phyloP scores from a whole-genome alignment of 805 yeast genomes.

The Yarrowia divulgata region DNA sequence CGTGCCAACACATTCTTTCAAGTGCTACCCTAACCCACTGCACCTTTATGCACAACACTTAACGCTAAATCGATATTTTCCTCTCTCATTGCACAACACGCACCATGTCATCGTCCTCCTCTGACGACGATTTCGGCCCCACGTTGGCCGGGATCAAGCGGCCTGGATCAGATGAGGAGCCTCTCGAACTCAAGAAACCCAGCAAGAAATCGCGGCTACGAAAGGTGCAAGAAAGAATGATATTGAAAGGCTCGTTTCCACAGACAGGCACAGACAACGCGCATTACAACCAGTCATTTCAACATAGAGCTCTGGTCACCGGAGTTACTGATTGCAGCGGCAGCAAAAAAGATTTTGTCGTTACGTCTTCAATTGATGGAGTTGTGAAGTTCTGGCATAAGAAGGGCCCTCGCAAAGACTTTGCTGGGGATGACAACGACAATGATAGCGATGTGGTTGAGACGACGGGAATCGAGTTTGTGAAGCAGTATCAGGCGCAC shows the following conservation, averaged over 20 bases:
- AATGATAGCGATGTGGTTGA: slow-evolving; percentile 32
- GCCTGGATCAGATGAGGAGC: slow-evolving; percentile 23
- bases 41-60: slow-evolving; percentile 20
- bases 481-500: slow-evolving; percentile 49
- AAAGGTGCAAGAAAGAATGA: slow-evolving; percentile 23
- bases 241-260: slow-evolving; percentile 29
- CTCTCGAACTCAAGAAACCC: slow-evolving; percentile 29
- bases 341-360: slow-evolving; percentile 45
- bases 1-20: not conserved
- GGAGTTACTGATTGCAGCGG: slow-evolving; percentile 22
- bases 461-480: slow-evolving; percentile 47
- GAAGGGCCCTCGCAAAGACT: slow-evolving; percentile 8
- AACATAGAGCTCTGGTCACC: slow-evolving; percentile 24
- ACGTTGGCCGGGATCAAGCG: slow-evolving; percentile 29
- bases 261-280: slow-evolving; percentile 13
- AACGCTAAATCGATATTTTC: slow-evolving; percentile 17
- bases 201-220: slow-evolving; percentile 17
- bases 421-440: slow-evolving; percentile 39
- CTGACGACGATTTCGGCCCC: slow-evolving; percentile 41
- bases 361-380: slow-evolving; percentile 51
- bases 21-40: slow-evolving; percentile 7
- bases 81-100: not conserved
- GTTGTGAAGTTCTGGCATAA: slow-evolving; percentile 51
- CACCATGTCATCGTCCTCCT: slow-evolving; percentile 13
- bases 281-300: slow-evolving; percentile 34